phyloP scores from a whole-genome alignment of 2,329 filamentous ascomycete genomes.

The Scopulariopsis brevicaulis region DNA sequence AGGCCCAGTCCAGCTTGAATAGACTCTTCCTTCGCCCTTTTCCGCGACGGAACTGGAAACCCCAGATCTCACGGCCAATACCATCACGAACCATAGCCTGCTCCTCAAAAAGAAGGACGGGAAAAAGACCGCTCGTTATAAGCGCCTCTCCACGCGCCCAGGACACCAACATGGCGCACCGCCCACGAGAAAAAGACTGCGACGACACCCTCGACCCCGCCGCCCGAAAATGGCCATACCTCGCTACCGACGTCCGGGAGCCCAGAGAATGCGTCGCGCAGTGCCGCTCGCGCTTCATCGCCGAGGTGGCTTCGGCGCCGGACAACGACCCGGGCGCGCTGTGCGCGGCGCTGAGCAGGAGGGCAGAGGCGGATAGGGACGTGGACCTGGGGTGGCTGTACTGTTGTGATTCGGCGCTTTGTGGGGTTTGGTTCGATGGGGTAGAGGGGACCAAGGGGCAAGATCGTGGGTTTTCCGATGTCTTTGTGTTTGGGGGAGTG shows the following conservation, averaged over 20 bases:
- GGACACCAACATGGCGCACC: not conserved
- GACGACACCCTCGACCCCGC: not conserved
- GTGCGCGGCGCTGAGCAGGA: constrained; percentile 2
- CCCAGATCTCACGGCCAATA: not conserved
- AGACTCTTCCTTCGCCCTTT: not conserved
- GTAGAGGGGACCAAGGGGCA: constrained; percentile 1
- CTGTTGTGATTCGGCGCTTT: constrained; percentile 8
- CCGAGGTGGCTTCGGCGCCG: not conserved
- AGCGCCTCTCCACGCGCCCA: too few relatives aligned
- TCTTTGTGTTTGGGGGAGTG: not conserved
- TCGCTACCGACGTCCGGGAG: constrained; percentile 3
- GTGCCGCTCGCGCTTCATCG: constrained; percentile 6
- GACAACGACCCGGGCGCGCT: not conserved
- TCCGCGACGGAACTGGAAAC: not conserved
- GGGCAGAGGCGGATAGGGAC: not conserved
- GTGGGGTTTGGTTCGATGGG: constrained; percentile 6
- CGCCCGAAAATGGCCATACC: not conserved
- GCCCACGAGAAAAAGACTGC: not conserved
- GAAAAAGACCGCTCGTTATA: too few relatives aligned
- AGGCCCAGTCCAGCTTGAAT: not conserved
- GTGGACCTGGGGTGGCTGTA: constrained; percentile 5
- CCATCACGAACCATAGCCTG: not conserved
- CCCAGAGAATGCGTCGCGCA: constrained; percentile 4
- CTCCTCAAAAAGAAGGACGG: too few relatives aligned
- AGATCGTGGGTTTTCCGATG: constrained; percentile 7